Base-by-base conservation (phyloP, 2,329 filamentous ascomycete species). In the Fusarium sp. region DNA sequence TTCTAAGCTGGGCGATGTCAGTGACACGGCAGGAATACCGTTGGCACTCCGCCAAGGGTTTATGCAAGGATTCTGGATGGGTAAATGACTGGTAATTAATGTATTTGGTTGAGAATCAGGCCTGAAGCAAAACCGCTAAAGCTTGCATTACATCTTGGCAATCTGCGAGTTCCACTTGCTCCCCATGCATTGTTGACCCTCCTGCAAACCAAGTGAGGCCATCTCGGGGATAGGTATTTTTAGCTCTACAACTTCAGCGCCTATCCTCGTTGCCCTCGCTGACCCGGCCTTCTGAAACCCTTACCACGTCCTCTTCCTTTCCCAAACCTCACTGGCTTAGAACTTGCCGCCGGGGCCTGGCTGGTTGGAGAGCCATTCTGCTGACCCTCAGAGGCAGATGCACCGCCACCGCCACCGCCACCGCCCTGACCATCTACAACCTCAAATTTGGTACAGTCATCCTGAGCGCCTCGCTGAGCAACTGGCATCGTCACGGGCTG, bases 401-500 rank as follows among this genome's bases (percentile, higher is more conserved):
- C 52, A 36, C 33, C 56, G 36, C 33, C 20, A n/a, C 22, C 35
- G 36, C 33, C 20, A n/a, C 22, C 35, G 16, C 56, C 56, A 42
- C 22, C 22, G 7, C 56, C 56, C 14, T 38, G 33, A 14, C 56
- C 56, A 36, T 59, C 45, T 20, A 56, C 61, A 33, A 63, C 61
- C 33, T 63, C 61, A 54, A 63, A 63, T 35, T 63, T 63, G 33
- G 61, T 83, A 79, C 90, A 92, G 79, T 92, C 90, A 75, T 92
- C 90, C 79, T 91, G 90, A 54, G 88, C 85, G 80, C 90, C 90
- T 79, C 90, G 88, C 82, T 91, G 90, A 65, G 90, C 90, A 59
- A 92, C 87, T 61, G 89, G 89, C 89, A 91, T 91, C 65, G 90
- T 78, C 13, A 91, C 88, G 68, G 89, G 89, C 82, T 91, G 89